phyloP scores from a whole-genome alignment of 768 basidiomycete species.

The Naematelia encephala region DNA sequence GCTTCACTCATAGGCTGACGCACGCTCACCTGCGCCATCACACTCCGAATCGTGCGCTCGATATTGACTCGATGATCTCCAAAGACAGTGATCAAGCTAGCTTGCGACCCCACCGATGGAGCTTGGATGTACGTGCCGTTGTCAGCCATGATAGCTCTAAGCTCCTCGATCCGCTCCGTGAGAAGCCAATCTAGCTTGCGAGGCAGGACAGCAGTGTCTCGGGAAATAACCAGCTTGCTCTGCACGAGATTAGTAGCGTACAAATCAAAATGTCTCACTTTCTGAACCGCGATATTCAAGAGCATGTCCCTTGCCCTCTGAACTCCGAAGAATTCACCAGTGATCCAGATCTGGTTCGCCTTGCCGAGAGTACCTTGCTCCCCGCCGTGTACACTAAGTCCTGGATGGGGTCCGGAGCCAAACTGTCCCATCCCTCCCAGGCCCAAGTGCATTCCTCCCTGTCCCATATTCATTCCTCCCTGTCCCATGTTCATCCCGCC shows the following conservation, averaged over 20 bases:
- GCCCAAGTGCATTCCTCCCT: constrained; percentile 50
- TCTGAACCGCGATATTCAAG: constrained; percentile 76
- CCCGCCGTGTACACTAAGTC: constrained; percentile 30
- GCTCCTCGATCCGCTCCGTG: constrained; percentile 89
- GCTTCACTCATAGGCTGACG: background rate
- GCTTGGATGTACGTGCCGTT: constrained; percentile 95
- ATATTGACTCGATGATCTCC: constrained; percentile 93
- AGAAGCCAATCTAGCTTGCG: constrained; percentile 99
- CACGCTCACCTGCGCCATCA: constrained; percentile 78
- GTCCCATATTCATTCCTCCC: constrained; percentile 53
- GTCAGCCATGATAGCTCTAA: constrained; percentile 89
- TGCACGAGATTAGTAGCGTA: constrained; percentile 45
- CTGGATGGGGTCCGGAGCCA: constrained; percentile 52
- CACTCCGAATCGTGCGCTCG: constrained; percentile 83
- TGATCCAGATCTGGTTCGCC: constrained; percentile 88
- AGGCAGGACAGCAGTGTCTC: constrained; percentile 89
- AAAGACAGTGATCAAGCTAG: constrained; percentile 86
- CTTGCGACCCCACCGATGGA: constrained; percentile 85
- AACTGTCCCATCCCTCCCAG: constrained; percentile 25
- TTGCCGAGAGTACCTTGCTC: constrained; percentile 54
- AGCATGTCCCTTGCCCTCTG: constrained; percentile 94
- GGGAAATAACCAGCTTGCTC: constrained; percentile 84
- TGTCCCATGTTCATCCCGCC: constrained; percentile 3
- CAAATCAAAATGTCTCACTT: constrained; percentile 58
- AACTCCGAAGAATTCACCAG: constrained; percentile 94